Evolutionary conservation across 2,329 filamentous ascomycete species (phyloP), one percentile per base, ranked within the genome.

Genomic region (Sporothrix globosa): DNA sequence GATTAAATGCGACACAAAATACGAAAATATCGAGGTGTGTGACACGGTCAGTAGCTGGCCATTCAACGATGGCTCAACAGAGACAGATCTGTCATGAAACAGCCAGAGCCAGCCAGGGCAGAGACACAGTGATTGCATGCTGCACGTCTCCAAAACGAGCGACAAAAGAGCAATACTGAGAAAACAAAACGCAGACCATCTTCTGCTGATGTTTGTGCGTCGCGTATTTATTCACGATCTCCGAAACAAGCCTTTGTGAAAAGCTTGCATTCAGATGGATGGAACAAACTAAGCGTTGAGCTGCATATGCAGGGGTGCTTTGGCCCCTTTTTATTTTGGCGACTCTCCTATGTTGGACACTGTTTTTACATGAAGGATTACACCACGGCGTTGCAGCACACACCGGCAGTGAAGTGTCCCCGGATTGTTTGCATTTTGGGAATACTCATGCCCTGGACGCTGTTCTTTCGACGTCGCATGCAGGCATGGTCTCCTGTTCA

Each of bases 281-380:
- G 56, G 6, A 34, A 34, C 34, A 4, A 34, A 9, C 6, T 10
- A 41, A 34, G 21, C 41, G 19, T 41, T 60, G 30, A 41, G 30
- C 56, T 60, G 30, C 56, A 63, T 63, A 46, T 63, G 58, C 41
- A 63, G 58, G 58, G 58, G 58, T 63, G 58, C 58, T 63, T 41
- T 27, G 58, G 58, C 58, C 58, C 39, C 41, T 30, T 63, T 46
- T 46, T 27, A 3, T 58, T 58, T 19, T 21, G 19, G 19, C 27
- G 46, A 27, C n/a, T 41, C 39, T 63, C 39, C 6, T 9, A 19
- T 52, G n/a, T 52, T 52, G 27, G 27, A 30, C 58, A 27, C 39
- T 44, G 5, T n/a, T n/a, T n/a, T n/a, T n/a, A n/a, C 30, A 19
- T 21, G 53, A 34, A 41, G 54, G 30, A 58, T 58, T 21, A 11